phyloP scores from a whole-genome alignment of 2,329 filamentous ascomycete genomes.

The Fusarium sp. region DNA sequence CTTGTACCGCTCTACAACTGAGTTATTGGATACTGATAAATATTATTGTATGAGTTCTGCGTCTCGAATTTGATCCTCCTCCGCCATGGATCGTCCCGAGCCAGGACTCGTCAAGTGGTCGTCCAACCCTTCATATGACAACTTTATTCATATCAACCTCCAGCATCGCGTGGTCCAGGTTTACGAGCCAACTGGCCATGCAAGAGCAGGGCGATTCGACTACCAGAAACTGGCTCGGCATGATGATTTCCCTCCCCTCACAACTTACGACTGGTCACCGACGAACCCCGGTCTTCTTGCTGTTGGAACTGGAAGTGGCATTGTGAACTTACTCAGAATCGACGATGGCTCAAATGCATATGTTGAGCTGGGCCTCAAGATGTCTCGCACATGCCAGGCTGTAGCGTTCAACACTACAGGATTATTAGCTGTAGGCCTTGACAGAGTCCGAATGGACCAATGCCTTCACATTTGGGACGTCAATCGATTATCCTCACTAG shows the following conservation, averaged over 20 bases:
- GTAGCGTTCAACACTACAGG: slow-evolving; percentile 82
- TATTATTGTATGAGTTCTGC: neutral
- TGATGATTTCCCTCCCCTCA: slow-evolving; percentile 72
- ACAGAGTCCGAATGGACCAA: slow-evolving; percentile 83
- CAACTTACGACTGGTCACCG: slow-evolving; percentile 76
- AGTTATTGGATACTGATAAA: neutral
- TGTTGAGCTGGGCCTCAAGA: slow-evolving; percentile 76
- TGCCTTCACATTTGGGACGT: slow-evolving; percentile 88
- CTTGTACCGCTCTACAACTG: neutral
- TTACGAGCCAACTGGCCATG: slow-evolving; percentile 71
- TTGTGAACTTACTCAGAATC: slow-evolving; percentile 79
- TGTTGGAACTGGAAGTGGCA: slow-evolving; percentile 79
- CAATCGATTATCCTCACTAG: slow-evolving; percentile 67
- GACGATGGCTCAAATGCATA: slow-evolving; percentile 76
- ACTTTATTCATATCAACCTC: slow-evolving; percentile 74
- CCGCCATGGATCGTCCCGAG: slow-evolving; percentile 68
- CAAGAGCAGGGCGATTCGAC: slow-evolving; percentile 68
- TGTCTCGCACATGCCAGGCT: slow-evolving; percentile 82
- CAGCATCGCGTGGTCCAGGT: slow-evolving; percentile 73
- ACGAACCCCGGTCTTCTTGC: slow-evolving; percentile 75
- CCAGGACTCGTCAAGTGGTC: slow-evolving; percentile 76
- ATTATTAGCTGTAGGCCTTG: slow-evolving; percentile 81
- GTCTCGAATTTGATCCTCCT: slow-evolving; percentile 5
- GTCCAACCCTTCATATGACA: slow-evolving; percentile 67
- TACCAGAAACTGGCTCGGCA: slow-evolving; percentile 69